phyloP scores from a whole-genome alignment of 192 early-diverging fungal genomes.

The Coemansia sp. region DNA sequence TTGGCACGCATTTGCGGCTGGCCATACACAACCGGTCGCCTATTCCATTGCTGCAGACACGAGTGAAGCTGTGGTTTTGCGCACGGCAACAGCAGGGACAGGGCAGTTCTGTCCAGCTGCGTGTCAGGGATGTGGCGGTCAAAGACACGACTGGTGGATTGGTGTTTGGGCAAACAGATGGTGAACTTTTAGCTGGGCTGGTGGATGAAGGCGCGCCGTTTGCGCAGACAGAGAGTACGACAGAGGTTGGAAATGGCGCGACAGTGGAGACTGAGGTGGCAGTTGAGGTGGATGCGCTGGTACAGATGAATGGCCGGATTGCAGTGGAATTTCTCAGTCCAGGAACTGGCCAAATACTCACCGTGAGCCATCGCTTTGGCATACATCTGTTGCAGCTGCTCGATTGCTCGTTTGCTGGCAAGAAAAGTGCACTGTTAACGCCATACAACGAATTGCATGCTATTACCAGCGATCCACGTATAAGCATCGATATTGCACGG shows the following conservation, averaged over 20 bases:
- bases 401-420: slow-evolving; percentile 11
- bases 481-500: slow-evolving; percentile 7
- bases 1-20: slow-evolving; percentile 7
- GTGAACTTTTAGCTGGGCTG: not conserved
- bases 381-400: slow-evolving; percentile 32
- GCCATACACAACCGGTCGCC: slow-evolving; percentile 30
- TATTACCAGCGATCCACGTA: not conserved
- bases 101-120: not conserved
- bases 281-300: slow-evolving; percentile 7
- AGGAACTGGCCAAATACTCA: slow-evolving; percentile 32
- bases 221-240: slow-evolving; percentile 4
- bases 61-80: slow-evolving; percentile 17
- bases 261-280: not conserved
- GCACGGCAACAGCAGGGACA: not conserved
- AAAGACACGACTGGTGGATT: not conserved
- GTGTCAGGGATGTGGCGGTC: not conserved
- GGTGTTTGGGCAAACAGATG: not conserved
- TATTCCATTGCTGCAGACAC: slow-evolving; percentile 23
- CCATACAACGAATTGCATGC: not conserved
- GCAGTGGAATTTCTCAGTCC: slow-evolving; percentile 39
- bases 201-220: not conserved
- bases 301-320: slow-evolving; percentile 30
- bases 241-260: slow-evolving; percentile 13
- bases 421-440: not conserved
- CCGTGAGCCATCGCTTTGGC: slow-evolving; percentile 32